Base-by-base conservation (phyloP, 805 yeast species). In the Lipomyces anomalus region DNA sequence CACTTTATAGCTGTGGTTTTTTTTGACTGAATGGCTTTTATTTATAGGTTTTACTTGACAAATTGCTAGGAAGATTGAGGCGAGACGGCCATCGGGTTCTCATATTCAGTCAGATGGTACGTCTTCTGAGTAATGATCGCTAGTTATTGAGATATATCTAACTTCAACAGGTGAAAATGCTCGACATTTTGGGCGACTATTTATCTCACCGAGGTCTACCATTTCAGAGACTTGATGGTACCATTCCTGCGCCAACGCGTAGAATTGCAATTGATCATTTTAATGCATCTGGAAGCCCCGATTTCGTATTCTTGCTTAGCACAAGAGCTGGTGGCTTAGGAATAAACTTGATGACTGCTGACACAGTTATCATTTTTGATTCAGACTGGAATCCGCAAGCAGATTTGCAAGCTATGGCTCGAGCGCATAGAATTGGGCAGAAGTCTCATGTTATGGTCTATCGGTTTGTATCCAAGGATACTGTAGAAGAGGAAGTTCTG, bases 321-420 rank as follows among this genome's bases (percentile, higher is more conserved):
- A 92, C 99, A 1, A 79, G 99, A 70, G 99, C 99, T 11, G 99
- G 99, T 71, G 99, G 99, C 44, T 73, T 92, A 50, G 99, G 99
- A 67, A 92, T 92, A 63, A 92, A 92, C 64, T 73, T 92, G 63
- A 92, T 92, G 98, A 92, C 98, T 4, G 99, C 99, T 3, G 99
- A 92, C 62, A 92, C 99, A 5, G 99, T 92, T 23, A 86, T 92
- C 57, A 90, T 92, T 34, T 92, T 92, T 67, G 98, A 92, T 67
- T 86, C 95, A 3, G 98, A 92, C 69, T 92, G 98, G 98, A 92
- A 92, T 62, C 98, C 98, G 0, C 98, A 92, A 65, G 98, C 98
- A 0, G 98, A 92, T 73, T 72, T 92, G 59, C 98, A 92, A 67
- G 98, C 98, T 1, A 92, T 92, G 98, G 98, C 98, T 0, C 80